Evolutionary conservation across 2,329 filamentous ascomycete species (phyloP).

Genomic region (Talaromyces islandicus): DNA sequence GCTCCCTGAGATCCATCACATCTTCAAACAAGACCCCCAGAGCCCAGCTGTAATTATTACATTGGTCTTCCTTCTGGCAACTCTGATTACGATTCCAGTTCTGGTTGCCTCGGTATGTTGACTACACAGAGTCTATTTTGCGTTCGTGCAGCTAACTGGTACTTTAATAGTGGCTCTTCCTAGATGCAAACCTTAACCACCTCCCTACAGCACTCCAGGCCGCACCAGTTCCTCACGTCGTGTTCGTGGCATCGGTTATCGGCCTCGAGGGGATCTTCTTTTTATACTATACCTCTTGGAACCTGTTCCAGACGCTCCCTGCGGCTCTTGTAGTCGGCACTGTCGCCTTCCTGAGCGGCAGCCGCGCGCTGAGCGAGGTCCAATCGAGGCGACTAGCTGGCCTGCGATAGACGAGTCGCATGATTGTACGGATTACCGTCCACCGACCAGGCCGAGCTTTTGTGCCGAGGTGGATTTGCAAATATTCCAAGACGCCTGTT

Average conservation of each 20-base stretch:
- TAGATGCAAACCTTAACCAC: slow-evolving; percentile 80
- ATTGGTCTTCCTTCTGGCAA: slow-evolving; percentile 66
- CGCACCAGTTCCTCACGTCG: slow-evolving; percentile 71
- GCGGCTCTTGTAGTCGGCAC: slow-evolving; percentile 61
- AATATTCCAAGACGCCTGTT: background rate
- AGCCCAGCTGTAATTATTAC: slow-evolving; percentile 78
- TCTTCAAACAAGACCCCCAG: slow-evolving; percentile 72
- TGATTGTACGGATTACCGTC: background rate
- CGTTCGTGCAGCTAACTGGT: slow-evolving; percentile 13
- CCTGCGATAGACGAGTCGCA: slow-evolving; percentile 39
- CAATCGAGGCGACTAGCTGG: slow-evolving; percentile 80
- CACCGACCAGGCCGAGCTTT: background rate
- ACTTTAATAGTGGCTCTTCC: slow-evolving; percentile 61
- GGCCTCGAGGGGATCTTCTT: slow-evolving; percentile 90
- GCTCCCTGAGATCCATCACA: slow-evolving; percentile 80
- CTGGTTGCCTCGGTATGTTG: slow-evolving; percentile 60
- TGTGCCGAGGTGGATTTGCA: background rate
- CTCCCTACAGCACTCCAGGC: slow-evolving; percentile 66
- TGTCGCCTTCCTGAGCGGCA: slow-evolving; percentile 78
- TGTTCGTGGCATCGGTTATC: slow-evolving; percentile 83
- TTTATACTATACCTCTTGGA: slow-evolving; percentile 90
- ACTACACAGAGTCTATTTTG: slow-evolving; percentile 5
- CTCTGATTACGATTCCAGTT: slow-evolving; percentile 66
- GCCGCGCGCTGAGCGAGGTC: slow-evolving; percentile 85
- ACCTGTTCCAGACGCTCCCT: slow-evolving; percentile 81